These are phyloP conservation scores for Sordariomycetes sp. DNA, from an alignment of 2,329 filamentous ascomycete species.

Conservation along the genomic window DNA sequence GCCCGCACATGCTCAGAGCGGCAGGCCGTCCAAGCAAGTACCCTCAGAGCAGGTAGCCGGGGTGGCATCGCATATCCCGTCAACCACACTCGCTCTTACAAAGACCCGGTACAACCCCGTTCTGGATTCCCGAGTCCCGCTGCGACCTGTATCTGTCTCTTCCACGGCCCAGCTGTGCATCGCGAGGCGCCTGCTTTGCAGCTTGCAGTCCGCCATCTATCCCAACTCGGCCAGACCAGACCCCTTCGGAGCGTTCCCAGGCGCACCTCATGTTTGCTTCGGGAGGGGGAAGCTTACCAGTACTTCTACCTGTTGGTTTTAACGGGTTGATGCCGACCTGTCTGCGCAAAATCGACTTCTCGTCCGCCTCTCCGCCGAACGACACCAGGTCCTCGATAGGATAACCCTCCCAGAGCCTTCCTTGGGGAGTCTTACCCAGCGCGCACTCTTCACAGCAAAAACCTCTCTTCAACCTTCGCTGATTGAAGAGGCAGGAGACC, in stretches of 20 bases:
- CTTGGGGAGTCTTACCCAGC: not conserved
- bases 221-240: conserved; percentile 8
- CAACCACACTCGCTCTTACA: not conserved
- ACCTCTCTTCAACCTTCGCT: not conserved
- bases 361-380: not conserved
- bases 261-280: conserved; percentile 4
- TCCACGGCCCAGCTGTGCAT: conserved; percentile 9
- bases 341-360: not conserved
- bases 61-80: not conserved
- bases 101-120: conserved; percentile 1
- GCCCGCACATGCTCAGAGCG: not conserved
- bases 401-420: not conserved
- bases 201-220: conserved; percentile 6
- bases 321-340: not conserved
- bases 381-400: not conserved
- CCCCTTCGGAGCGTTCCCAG: conserved; percentile 3
- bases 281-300: not conserved
- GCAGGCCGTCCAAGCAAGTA: not conserved
- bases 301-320: not conserved
- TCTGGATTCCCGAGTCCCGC: not conserved
- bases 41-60: not conserved
- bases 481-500: not conserved
- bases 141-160: conserved; percentile 3
- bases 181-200: conserved; percentile 10
- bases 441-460: not conserved